Base-by-base conservation (phyloP, 2,329 filamentous ascomycete species). In the Fusarium sp. region DNA sequence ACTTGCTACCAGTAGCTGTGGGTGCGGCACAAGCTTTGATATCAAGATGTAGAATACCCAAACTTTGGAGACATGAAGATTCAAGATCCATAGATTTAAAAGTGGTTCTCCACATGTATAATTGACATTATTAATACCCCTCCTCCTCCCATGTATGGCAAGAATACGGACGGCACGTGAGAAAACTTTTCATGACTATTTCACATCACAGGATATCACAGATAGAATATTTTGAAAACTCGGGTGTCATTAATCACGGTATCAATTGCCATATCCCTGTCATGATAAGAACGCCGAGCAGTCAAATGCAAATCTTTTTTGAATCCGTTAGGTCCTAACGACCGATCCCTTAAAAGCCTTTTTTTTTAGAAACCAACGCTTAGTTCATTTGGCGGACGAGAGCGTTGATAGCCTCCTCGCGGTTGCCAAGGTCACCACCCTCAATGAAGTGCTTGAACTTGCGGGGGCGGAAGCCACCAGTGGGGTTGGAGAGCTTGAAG, bases 371-470 rank as follows among this genome's bases (percentile, higher is more conserved):
- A 55, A 49, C 29, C 70, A 55, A 47, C 65, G 56, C 58, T 75
- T 97, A 99, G 91, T 98, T 98, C 96, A 98, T 98, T 89, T 97
- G 94, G 86, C 94, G 91, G 88, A 99, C 93, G 83, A 98, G 91
- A 81, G 86, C 89, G 87, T 98, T 98, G 91, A 98, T 98, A 88
- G 95, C 92, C 81, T 98, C 95, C 90, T 99, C 96, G 78, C 96
- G 93, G 91, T 99, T 98, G 84, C 96, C 96, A 80, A 97, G 88
- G 86, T 99, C 96, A 92, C 96, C 96, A 86, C 95, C 96, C 90
- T 98, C 93, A 75, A 98, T 93, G 88, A 94, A 98, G 89, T 98
- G 95, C 90, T 94, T 96, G 92, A 98, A 98, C 90, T 98, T 99
- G 87, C 96, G 90, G 80, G 93, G 86, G 80, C 93, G 92, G 94